phyloP scores from a whole-genome alignment of 768 basidiomycete species.

The Russula earlei region DNA sequence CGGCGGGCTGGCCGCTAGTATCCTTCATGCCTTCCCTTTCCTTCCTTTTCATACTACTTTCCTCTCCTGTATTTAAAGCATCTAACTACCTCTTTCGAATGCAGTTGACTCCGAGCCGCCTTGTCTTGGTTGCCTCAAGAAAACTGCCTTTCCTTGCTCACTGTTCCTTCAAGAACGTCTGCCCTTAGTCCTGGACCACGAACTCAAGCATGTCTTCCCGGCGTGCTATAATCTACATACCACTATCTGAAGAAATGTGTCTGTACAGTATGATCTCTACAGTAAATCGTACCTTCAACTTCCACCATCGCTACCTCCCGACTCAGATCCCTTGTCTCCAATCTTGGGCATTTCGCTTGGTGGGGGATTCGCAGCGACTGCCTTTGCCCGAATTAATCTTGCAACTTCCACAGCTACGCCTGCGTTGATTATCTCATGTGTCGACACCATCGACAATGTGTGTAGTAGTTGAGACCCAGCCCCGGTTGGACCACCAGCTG shows the following conservation, averaged over 20 bases:
- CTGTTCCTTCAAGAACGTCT: constrained; percentile 69
- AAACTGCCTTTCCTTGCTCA: too few relatives aligned
- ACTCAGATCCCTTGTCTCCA: constrained; percentile 38
- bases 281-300: background rate
- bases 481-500: constrained; percentile 42
- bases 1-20: constrained; percentile 95
- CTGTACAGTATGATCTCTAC: constrained; percentile 10
- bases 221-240: constrained; percentile 17
- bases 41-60: too few relatives aligned
- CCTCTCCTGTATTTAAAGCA: too few relatives aligned
- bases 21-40: constrained; percentile 96
- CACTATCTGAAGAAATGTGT: background rate
- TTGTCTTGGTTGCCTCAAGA: too few relatives aligned
- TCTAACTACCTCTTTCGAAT: too few relatives aligned
- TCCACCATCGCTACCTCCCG: constrained; percentile 25
- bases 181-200: background rate
- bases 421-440: constrained; percentile 69
- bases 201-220: background rate
- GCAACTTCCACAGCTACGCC: constrained; percentile 36
- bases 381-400: constrained; percentile 43
- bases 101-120: too few relatives aligned
- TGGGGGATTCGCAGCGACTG: constrained; percentile 59
- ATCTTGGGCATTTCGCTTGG: constrained; percentile 67
- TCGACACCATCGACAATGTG: constrained; percentile 78
- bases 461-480: constrained; percentile 43